Evolutionary conservation across 306 rosid species (phyloP).

Genomic region (Pterocarpus macrocarpus): DNA sequence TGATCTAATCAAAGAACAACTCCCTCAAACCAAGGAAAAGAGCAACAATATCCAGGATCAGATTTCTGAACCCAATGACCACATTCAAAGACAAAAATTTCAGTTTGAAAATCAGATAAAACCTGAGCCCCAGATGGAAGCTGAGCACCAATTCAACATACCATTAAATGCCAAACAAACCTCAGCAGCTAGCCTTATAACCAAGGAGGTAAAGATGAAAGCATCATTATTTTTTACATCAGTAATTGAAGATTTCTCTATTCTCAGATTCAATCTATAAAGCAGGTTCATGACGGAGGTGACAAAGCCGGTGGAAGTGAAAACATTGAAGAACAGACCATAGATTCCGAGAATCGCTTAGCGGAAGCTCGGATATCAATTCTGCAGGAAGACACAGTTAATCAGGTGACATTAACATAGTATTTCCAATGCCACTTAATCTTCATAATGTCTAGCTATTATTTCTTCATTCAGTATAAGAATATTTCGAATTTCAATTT

Average conservation of each 20-base stretch:
- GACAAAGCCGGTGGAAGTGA: slow-evolving; percentile 14
- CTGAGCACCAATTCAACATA: not conserved
- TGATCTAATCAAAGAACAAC: slow-evolving; percentile 6
- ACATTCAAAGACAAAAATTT: not conserved
- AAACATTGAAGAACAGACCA: slow-evolving; percentile 23
- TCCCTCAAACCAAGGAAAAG: slow-evolving; percentile 17
- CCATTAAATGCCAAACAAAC: not conserved
- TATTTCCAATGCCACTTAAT: slow-evolving; percentile 1
- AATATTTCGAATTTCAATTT: not conserved
- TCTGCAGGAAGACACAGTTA: slow-evolving; percentile 3
- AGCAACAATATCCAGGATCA: slow-evolving; percentile 17
- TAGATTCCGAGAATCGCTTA: not conserved
- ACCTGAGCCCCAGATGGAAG: slow-evolving; percentile 11
- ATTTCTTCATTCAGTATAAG: slow-evolving; percentile 13
- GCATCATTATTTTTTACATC: not conserved
- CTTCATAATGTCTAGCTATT: not conserved
- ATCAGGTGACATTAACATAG: slow-evolving; percentile 28
- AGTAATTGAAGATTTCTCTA: slow-evolving; percentile 6
- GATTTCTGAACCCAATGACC: slow-evolving; percentile 11
- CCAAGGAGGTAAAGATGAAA: slow-evolving; percentile 20
- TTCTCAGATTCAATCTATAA: slow-evolving; percentile 29
- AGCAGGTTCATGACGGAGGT: slow-evolving; percentile 7
- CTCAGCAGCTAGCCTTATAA: slow-evolving; percentile 1
- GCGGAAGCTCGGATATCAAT: not conserved
- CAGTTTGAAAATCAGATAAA: not conserved